Conservation (phyloP, 2,329 filamentous ascomycete genomes). For the Tricladium varicosporioides region DNA sequence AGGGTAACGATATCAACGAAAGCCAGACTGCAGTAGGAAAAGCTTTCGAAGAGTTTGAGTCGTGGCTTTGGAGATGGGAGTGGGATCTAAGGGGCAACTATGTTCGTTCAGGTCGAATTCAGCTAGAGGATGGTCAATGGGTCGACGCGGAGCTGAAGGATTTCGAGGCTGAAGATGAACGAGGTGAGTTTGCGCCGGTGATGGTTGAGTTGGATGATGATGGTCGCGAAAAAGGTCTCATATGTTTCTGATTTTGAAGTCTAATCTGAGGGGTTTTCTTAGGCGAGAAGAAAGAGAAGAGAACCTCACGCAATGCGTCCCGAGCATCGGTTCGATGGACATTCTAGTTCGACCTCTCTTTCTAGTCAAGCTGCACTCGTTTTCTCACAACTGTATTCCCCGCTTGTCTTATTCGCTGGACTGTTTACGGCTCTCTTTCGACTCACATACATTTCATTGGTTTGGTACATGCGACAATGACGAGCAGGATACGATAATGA, state of each 20-base stretch:
- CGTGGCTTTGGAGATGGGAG: constrained; percentile 45
- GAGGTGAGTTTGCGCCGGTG: constrained; percentile 36
- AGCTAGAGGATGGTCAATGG: constrained; percentile 49
- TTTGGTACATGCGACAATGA: constrained; percentile 12
- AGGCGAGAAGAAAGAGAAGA: constrained; percentile 17
- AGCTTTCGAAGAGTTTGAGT: constrained; percentile 49
- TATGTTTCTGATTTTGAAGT: constrained; percentile 26
- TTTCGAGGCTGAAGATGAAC: constrained; percentile 50
- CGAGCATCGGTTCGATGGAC: constrained; percentile 18
- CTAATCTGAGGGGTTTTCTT: constrained; percentile 21
- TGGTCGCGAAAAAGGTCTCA: constrained; percentile 33
- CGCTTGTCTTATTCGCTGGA: constrained; percentile 3
- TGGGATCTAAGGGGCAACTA: constrained; percentile 57
- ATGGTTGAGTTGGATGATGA: constrained; percentile 34
- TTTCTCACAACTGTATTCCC: constrained; percentile 13
- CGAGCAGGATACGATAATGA: constrained; percentile 13
- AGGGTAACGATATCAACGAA: constrained; percentile 35
- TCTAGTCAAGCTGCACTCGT: constrained; percentile 2
- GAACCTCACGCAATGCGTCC: constrained; percentile 16
- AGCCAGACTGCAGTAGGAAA: constrained; percentile 45
- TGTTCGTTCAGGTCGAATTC: constrained; percentile 46
- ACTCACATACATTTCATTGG: constrained; percentile 14
- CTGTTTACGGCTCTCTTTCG: constrained; percentile 17
- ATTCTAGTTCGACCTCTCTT: constrained; percentile 1
- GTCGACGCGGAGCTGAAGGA: constrained; percentile 48